Evolutionary conservation across 1,139 yeast genomes (phyloP).

Genomic region (Yamadazyma membranifaciens): DNA sequence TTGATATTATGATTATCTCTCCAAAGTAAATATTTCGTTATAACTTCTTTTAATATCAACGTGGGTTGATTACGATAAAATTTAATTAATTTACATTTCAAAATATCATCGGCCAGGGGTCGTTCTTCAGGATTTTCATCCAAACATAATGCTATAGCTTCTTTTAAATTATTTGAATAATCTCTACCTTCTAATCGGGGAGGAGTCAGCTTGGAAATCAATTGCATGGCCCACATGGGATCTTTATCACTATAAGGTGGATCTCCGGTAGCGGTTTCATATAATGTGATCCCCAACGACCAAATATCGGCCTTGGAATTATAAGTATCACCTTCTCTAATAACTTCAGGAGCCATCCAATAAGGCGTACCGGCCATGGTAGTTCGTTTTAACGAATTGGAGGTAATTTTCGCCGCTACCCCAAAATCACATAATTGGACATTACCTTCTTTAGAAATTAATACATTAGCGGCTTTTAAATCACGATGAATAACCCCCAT

Average conservation of each 20-base stretch:
- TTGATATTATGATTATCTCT: constrained; percentile 44
- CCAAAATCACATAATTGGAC: constrained; percentile 97
- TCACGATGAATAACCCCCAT: constrained; percentile 95
- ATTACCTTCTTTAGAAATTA: constrained; percentile 84
- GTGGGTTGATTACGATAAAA: constrained; percentile 61
- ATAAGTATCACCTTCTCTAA: constrained; percentile 86
- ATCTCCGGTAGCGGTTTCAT: constrained; percentile 93
- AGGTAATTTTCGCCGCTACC: constrained; percentile 89
- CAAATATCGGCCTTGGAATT: constrained; percentile 88
- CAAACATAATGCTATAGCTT: constrained; percentile 84
- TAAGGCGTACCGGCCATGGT: constrained; percentile 99
- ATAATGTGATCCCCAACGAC: constrained; percentile 92
- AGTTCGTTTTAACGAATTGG: constrained; percentile 76
- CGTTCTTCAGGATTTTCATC: constrained; percentile 93
- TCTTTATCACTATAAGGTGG: constrained; percentile 98
- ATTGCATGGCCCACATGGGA: constrained; percentile 90
- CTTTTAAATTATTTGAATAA: constrained; percentile 74
- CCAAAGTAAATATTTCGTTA: constrained; percentile 81
- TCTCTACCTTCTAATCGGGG: constrained; percentile 91
- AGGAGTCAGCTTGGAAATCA: constrained; percentile 90
- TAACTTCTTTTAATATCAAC: constrained; percentile 63
- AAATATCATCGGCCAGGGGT: constrained; percentile 80
- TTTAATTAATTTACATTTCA: constrained; percentile 70
- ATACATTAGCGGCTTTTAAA: constrained; percentile 91
- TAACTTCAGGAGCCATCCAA: constrained; percentile 99